phyloP scores from a whole-genome alignment of 2,329 filamentous ascomycete genomes.

The Pseudopyrenochaeta lycopersici region DNA sequence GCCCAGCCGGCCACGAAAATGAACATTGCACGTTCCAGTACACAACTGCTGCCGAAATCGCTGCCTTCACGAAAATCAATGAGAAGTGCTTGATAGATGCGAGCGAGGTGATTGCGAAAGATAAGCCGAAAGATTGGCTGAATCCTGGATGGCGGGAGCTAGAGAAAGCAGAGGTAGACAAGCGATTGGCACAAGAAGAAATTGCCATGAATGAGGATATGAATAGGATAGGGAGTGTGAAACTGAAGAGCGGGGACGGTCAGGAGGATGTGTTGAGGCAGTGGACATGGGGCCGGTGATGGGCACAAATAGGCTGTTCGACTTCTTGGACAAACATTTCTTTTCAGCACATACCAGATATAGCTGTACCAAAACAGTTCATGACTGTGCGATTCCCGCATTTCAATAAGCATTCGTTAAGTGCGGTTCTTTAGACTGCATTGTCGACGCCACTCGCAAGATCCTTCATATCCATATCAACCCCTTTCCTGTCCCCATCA shows the following conservation, averaged over 20 bases:
- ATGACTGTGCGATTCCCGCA: too few species aligned
- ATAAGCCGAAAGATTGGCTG: conserved; percentile 14
- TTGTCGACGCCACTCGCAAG: neutral
- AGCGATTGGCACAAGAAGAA: neutral
- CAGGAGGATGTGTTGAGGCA: neutral
- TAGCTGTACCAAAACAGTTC: too few species aligned
- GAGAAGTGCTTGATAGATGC: neutral
- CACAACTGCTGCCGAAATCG: conserved; percentile 5
- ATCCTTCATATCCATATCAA: neutral
- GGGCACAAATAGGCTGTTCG: neutral
- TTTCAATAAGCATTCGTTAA: too few species aligned
- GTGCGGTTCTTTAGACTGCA: too few species aligned
- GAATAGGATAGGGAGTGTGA: neutral
- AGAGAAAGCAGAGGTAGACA: neutral
- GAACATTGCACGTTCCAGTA: neutral
- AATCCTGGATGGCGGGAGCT: conserved; percentile 1
- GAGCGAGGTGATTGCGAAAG: conserved; percentile 6
- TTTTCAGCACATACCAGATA: too few species aligned
- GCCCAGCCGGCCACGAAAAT: neutral
- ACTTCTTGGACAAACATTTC: too few species aligned
- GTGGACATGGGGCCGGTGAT: neutral
- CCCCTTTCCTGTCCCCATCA: neutral
- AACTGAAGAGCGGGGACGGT: neutral
- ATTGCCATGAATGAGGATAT: neutral
- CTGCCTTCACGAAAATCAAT: neutral